These are phyloP conservation scores for Tricholoma flavovirens DNA, from an alignment of 768 basidiomycete species.

Conservation along the genomic window DNA sequence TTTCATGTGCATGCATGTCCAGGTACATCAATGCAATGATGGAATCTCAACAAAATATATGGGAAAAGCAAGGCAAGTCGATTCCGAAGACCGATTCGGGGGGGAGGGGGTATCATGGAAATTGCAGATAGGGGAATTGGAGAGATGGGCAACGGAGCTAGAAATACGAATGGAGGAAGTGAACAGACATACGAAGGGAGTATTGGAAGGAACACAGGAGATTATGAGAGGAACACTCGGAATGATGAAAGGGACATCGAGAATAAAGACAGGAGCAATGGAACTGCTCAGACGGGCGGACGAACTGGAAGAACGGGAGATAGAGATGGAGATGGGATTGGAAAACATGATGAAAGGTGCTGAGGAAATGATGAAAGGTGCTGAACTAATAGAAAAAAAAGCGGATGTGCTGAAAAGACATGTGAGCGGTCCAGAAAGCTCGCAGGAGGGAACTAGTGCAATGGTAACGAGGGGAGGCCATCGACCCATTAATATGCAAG, in stretches of 20 bases:
- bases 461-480: neutral
- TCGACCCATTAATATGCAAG: neutral
- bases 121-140: neutral
- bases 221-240: neutral
- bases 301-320: neutral
- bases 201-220: neutral
- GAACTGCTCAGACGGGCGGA: neutral
- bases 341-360: neutral
- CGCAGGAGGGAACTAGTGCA: neutral
- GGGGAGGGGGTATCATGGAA: neutral
- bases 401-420: neutral
- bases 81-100: neutral
- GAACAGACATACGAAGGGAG: neutral
- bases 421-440: neutral
- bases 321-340: neutral
- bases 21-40: neutral
- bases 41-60: neutral
- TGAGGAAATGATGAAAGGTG: neutral
- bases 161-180: neutral
- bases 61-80: neutral
- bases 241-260: neutral
- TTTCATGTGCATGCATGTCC: neutral
- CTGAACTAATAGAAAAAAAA: neutral
- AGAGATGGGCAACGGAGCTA: neutral
- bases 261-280: neutral